These are phyloP conservation scores for Leptographium lundbergii DNA, from an alignment of 2,329 filamentous ascomycete genomes.

Conservation along the genomic window DNA sequence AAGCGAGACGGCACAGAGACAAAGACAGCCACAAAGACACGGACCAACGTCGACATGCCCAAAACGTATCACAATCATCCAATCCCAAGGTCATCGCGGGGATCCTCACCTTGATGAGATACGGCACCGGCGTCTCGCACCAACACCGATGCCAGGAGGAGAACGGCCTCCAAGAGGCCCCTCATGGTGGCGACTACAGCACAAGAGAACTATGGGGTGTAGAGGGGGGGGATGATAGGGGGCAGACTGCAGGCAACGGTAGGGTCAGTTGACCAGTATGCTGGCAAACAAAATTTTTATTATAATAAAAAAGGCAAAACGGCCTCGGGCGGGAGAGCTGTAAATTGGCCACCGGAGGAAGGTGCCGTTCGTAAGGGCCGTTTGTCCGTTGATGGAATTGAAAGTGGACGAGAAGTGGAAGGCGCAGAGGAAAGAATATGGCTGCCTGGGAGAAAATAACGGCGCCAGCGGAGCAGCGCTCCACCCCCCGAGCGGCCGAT, in stretches of 20 bases:
- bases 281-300: neutral
- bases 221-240: neutral
- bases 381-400: neutral
- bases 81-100: neutral
- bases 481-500: neutral
- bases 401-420: neutral
- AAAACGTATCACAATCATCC: neutral
- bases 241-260: neutral
- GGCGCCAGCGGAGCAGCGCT: neutral
- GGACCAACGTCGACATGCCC: neutral
- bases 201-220: neutral
- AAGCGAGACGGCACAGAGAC: neutral
- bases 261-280: neutral
- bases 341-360: neutral
- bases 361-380: neutral
- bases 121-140: slow-evolving; percentile 15
- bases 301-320: neutral
- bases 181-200: slow-evolving; percentile 16
- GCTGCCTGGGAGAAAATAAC: neutral
- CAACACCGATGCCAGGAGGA: slow-evolving; percentile 24
- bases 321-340: too few relatives aligned
- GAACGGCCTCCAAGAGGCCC: slow-evolving; percentile 20
- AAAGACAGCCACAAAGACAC: neutral
- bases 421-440: neutral
- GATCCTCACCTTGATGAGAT: slow-evolving; percentile 9